A percentile compares a stretch with the other conserved stretches of the same genome.
These are phyloP conservation scores for Marchantia polymorpha DNA, from an alignment of 225 moss, liverwort and hornwort genomes.

Conservation along the genomic window DNA sequence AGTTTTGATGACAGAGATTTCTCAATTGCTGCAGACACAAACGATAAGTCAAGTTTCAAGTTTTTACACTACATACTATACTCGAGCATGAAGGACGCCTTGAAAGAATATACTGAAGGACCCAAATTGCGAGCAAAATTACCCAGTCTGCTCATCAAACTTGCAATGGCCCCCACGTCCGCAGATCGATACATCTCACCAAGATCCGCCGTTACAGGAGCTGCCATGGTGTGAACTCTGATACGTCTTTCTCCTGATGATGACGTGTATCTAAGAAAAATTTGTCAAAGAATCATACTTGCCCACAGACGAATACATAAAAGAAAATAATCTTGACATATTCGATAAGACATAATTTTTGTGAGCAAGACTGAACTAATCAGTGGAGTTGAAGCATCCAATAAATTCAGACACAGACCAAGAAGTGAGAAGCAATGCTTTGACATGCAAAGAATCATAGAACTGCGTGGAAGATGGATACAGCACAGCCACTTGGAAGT, in stretches of 20 bases:
- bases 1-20: constrained; percentile 71
- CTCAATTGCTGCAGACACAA: constrained; percentile 60
- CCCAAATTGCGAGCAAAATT: constrained; percentile 2
- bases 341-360: background rate
- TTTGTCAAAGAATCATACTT: constrained; percentile 42
- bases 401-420: too few relatives aligned
- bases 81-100: background rate
- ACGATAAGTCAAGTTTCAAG: background rate
- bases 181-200: constrained; percentile 90
- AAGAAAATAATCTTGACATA: background rate
- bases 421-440: too few relatives aligned
- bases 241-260: constrained; percentile 94
- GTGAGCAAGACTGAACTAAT: background rate
- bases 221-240: constrained; percentile 96
- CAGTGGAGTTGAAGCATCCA: background rate
- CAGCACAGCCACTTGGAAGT: constrained; percentile 94
- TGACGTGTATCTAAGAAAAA: constrained; percentile 64
- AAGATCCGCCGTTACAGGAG: constrained; percentile 89
- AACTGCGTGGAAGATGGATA: constrained; percentile 47
- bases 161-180: constrained; percentile 78
- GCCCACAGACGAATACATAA: background rate
- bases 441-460: background rate
- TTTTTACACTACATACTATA: background rate
- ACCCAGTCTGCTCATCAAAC: constrained; percentile 91
- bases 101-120: background rate